A percentile compares a stretch with the other conserved stretches of the same genome.
Conservation (phyloP, 1,284 basidiomycete species). For the Apiotrichum mycotoxinovorans region DNA sequence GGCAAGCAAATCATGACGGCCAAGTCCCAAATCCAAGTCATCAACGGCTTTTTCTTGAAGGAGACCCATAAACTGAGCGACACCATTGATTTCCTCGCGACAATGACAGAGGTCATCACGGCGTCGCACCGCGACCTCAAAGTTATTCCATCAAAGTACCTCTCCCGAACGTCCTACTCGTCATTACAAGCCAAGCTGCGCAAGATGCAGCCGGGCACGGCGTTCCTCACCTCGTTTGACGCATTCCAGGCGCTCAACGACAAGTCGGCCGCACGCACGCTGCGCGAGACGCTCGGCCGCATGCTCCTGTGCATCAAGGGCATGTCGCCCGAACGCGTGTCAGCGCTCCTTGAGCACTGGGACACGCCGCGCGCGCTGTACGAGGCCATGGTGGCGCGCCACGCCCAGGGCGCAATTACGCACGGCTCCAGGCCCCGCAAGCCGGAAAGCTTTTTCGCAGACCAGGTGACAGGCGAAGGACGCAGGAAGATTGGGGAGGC, state of each 20-base stretch:
- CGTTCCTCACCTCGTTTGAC: constrained; percentile 52
- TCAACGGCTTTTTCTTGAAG: constrained; percentile 58
- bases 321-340: constrained; percentile 55
- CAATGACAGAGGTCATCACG: constrained; percentile 52
- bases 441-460: constrained; percentile 43
- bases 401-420: constrained; percentile 9
- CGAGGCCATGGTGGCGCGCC: constrained; percentile 40
- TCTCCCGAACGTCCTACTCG: constrained; percentile 38
- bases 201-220: constrained; percentile 28
- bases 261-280: constrained; percentile 52
- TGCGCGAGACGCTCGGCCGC: constrained; percentile 53
- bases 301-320: constrained; percentile 57
- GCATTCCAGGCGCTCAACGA: constrained; percentile 54
- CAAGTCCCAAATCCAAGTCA: constrained; percentile 55
- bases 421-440: constrained; percentile 17
- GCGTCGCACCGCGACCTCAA: constrained; percentile 43
- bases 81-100: constrained; percentile 54
- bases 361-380: constrained; percentile 52
- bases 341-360: constrained; percentile 52
- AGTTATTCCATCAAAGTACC: constrained; percentile 51
- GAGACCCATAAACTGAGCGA: constrained; percentile 54
- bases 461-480: constrained; percentile 42
- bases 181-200: constrained; percentile 46
- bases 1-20: constrained; percentile 48
- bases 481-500: constrained; percentile 51